These are phyloP conservation scores for Patellaria atrata DNA, from an alignment of 495 filamentous ascomycete species.

Conservation along the genomic window DNA sequence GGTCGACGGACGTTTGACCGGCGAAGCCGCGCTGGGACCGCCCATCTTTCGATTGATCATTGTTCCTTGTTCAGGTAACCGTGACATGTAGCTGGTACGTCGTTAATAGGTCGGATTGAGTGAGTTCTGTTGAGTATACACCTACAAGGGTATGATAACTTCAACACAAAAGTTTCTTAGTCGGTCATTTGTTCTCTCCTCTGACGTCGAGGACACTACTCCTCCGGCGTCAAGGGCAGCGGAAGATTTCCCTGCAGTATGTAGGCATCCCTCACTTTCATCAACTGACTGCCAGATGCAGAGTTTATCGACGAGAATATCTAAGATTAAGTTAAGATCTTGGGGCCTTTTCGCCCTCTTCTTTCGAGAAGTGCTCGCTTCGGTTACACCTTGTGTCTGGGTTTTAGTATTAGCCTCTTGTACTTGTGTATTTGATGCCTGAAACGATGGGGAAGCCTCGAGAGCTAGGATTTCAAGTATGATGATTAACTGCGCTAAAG, in stretches of 20 bases:
- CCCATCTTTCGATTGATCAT: constrained; percentile 77
- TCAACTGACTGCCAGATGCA: constrained; percentile 94
- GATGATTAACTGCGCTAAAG: constrained; percentile 79
- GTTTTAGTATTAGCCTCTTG: constrained; percentile 17
- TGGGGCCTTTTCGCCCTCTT: constrained; percentile 36
- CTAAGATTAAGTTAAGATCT: constrained; percentile 51
- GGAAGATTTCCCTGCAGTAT: no score
- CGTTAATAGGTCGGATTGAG: constrained; percentile 17
- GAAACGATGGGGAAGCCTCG: constrained; percentile 26
- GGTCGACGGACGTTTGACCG: constrained; percentile 36
- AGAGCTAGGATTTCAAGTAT: constrained; percentile 78
- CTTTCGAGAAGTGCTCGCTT: constrained; percentile 24
- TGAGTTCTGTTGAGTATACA: neutral
- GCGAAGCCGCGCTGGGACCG: constrained; percentile 51
- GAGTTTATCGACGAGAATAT: constrained; percentile 75
- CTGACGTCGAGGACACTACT: no score
- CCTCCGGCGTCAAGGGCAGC: no score
- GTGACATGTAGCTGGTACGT: constrained; percentile 53
- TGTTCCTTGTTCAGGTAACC: constrained; percentile 67
- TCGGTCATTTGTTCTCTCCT: no score
- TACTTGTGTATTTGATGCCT: constrained; percentile 29
- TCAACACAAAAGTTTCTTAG: constrained; percentile 76
- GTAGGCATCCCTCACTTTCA: constrained; percentile 34
- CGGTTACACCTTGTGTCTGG: constrained; percentile 12
- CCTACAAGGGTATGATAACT: constrained; percentile 83